These are phyloP conservation scores for Rosa persica DNA, from an alignment of 306 rosid genomes.

Conservation along the genomic window DNA sequence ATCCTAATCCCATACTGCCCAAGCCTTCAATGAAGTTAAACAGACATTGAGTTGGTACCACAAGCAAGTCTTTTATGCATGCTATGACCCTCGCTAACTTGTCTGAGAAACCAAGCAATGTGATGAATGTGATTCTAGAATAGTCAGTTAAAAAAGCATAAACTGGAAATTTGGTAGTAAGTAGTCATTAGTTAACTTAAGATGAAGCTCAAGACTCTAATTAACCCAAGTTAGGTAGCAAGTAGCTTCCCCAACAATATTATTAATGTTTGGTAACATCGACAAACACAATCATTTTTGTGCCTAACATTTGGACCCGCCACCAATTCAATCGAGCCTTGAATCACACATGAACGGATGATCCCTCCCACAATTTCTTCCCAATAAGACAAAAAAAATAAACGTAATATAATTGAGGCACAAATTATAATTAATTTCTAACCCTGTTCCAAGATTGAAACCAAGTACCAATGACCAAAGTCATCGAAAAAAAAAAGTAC, in stretches of 20 bases:
- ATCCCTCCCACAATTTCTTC: neutral
- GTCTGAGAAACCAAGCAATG: neutral
- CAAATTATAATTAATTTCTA: neutral
- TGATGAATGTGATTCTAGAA: neutral
- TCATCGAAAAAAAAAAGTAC: too few species aligned
- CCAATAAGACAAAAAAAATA: neutral
- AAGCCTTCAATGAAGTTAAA: neutral
- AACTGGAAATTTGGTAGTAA: neutral
- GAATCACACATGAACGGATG: neutral
- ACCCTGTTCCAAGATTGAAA: neutral
- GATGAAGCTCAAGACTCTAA: neutral
- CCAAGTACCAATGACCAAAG: neutral
- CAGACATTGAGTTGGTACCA: neutral
- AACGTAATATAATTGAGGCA: neutral
- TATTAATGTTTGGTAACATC: neutral
- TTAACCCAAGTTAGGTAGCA: neutral
- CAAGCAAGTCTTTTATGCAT: neutral
- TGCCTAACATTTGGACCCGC: neutral
- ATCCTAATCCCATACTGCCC: neutral
- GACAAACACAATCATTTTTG: neutral
- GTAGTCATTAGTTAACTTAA: neutral
- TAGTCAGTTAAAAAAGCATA: neutral
- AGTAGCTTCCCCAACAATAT: neutral
- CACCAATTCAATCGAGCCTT: neutral
- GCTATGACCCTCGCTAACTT: neutral